These are phyloP conservation scores for Chlorella ohadii DNA, from an alignment of 139 green algal species.

Conservation along the genomic window DNA sequence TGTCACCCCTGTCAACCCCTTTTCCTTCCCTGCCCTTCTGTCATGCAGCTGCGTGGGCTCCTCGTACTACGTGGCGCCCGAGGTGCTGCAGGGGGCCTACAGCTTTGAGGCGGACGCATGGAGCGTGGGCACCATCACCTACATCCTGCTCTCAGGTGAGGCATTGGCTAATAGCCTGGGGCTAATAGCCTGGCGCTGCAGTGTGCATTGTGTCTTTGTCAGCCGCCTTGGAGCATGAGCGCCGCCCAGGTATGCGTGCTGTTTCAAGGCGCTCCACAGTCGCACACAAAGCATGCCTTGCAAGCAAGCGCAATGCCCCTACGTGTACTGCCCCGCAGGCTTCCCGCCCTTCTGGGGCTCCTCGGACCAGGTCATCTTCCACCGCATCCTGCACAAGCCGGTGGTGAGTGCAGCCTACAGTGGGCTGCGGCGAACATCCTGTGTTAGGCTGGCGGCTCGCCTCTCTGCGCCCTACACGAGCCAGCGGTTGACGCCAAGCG, in stretches of 20 bases:
- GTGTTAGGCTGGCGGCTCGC: too few relatives aligned
- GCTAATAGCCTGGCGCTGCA: too few relatives aligned
- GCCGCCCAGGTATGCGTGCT: too few relatives aligned
- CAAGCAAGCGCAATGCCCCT: not conserved
- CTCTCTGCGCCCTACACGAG: too few relatives aligned
- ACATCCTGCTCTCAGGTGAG: conserved; percentile 50
- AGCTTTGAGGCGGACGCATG: conserved; percentile 48
- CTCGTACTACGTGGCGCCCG: conserved; percentile 52
- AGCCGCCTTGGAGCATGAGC: too few relatives aligned
- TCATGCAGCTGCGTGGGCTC: conserved; percentile 44
- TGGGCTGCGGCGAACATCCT: too few relatives aligned
- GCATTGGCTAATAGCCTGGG: not conserved
- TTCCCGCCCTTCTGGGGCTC: conserved; percentile 55
- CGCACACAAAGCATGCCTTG: too few relatives aligned
- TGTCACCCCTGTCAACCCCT: too few relatives aligned
- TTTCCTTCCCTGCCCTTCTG: too few relatives aligned
- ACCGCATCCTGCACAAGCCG: conserved; percentile 27
- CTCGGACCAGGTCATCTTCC: conserved; percentile 46
- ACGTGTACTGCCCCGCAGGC: conserved; percentile 9
- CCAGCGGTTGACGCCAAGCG: too few relatives aligned
- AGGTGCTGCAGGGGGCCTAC: conserved; percentile 55
- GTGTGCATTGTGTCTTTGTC: too few relatives aligned
- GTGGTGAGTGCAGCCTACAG: conserved; percentile 15
- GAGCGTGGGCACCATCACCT: conserved; percentile 59
- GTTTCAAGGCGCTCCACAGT: too few relatives aligned